Evolutionary conservation across 2,329 filamentous ascomycete species (phyloP), one percentile per base, ranked within the genome.

Genomic region (Fusarium citri): DNA sequence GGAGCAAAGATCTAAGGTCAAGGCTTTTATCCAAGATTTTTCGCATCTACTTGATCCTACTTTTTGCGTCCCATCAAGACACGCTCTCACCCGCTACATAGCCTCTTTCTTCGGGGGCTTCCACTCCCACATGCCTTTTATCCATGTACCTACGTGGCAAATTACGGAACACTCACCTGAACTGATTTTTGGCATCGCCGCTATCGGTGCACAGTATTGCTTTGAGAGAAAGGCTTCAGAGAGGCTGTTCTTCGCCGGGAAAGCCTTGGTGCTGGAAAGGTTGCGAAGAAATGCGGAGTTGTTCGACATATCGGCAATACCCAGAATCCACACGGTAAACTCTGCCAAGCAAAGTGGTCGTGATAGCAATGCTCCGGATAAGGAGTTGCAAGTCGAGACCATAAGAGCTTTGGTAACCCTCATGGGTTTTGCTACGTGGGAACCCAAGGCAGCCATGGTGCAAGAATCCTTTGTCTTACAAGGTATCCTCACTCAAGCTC

Each of bases 391-490:
- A 4, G 58, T 81, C 2, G 78, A 81, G 31, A 75, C 77, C 0
- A 75, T 80, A 2, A 72, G 78, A 0, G 74, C 78, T 2, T 64
- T 81, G 9, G 76, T 81, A 8, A 74, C 76, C 2, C 74, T 81
- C 9, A 81, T 81, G 80, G 80, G 76, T 2, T 80, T 76, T 30
- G 80, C 80, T 1, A 80, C 80, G 0, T 81, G 80, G 80, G 80
- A 81, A 14, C 74, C 75, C 2, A 77, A 78, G 40, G 71, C 72
- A 14, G 50, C 69, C 0, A 71, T 80, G 12, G 61, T 81, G 1
- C 76, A 78, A 16, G 79, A 81, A 37, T 79, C 80, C 0, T 80
- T 81, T 20, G 65, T 67, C 1, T 37, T 81, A 1, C 80, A 81
- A 12, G 73, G 72, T 2, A 71, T 80, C 4, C 69, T 81, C 2